These are phyloP conservation scores for Penicillium turbatum DNA, from an alignment of 495 filamentous ascomycete species.

Conservation along the genomic window DNA sequence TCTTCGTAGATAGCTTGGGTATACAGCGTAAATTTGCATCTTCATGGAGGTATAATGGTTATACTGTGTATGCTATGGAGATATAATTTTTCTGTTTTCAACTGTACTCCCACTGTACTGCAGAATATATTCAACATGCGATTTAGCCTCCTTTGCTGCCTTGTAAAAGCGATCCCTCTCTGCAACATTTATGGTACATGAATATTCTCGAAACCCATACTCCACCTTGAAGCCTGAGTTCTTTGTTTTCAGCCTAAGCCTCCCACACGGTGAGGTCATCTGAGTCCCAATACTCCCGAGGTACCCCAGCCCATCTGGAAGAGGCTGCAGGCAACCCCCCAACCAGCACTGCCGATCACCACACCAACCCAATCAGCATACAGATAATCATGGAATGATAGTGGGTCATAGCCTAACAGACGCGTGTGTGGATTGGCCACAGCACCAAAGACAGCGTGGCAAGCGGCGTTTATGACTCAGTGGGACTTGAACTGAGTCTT, in stretches of 20 bases:
- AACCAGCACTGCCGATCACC: slow-evolving; percentile 14
- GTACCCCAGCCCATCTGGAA: slow-evolving; percentile 3
- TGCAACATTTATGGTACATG: background rate
- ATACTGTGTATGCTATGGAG: background rate
- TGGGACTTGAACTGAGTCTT: background rate
- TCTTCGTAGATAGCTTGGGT: slow-evolving; percentile 3
- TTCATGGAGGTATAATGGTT: too few relatives aligned
- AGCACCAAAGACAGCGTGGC: slow-evolving; percentile 21
- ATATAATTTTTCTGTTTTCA: too few relatives aligned
- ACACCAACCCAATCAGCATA: slow-evolving; percentile 12
- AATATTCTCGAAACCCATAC: background rate
- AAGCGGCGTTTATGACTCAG: slow-evolving; percentile 15
- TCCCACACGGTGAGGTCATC: slow-evolving; percentile 5
- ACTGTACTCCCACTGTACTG: background rate
- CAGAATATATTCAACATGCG: background rate
- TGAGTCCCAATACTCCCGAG: slow-evolving; percentile 3
- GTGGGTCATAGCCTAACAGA: background rate
- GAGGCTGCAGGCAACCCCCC: slow-evolving; percentile 9
- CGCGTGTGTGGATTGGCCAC: slow-evolving; percentile 11
- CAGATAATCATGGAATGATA: background rate
- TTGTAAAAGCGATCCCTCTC: background rate
- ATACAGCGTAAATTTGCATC: background rate
- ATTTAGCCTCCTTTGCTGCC: background rate
- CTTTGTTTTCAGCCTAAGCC: slow-evolving; percentile 6
- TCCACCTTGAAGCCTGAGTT: slow-evolving; percentile 2